Conservation (phyloP, 1,284 basidiomycete genomes). For the Rhodotorula sp. region DNA sequence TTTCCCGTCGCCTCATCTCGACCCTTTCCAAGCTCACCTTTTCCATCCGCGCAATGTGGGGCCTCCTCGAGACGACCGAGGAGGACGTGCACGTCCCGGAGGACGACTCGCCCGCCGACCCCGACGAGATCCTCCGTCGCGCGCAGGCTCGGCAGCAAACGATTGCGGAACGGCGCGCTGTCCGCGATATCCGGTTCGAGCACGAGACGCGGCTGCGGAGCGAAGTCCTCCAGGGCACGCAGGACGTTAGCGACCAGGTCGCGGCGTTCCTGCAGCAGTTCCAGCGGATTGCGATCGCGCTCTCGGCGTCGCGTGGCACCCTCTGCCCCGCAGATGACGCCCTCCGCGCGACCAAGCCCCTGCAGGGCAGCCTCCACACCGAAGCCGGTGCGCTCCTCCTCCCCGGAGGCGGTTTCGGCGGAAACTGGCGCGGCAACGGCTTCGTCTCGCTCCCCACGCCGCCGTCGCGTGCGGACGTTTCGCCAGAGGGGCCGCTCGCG, state of each 20-base stretch:
- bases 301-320: conserved; percentile 2
- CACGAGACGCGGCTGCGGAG: conserved; percentile 42
- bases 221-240: conserved; percentile 59
- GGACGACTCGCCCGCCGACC: conserved; percentile 33
- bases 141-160: conserved; percentile 21
- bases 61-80: conserved; percentile 46
- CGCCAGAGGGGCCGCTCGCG: background rate
- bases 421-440: conserved; percentile 51
- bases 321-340: background rate
- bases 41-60: conserved; percentile 52
- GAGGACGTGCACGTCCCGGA: conserved; percentile 40
- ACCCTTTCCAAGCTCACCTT: conserved; percentile 56
- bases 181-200: conserved; percentile 27
- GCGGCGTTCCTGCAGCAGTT: conserved; percentile 71
- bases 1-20: conserved; percentile 55
- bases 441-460: conserved; percentile 47
- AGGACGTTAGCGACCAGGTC: conserved; percentile 73
- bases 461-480: background rate
- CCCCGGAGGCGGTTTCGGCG: conserved; percentile 49
- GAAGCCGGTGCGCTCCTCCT: conserved; percentile 44
- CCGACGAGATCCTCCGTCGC: conserved; percentile 24
- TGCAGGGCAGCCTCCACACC: conserved; percentile 36
- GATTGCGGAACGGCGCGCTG: conserved; percentile 12
- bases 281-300: conserved; percentile 54
- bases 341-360: conserved; percentile 29